Percentiles rank a stretch among this genome's conserved stretches.
Conservation (phyloP, 306 rosid species). For the peach (Prunus persica) region DNA sequence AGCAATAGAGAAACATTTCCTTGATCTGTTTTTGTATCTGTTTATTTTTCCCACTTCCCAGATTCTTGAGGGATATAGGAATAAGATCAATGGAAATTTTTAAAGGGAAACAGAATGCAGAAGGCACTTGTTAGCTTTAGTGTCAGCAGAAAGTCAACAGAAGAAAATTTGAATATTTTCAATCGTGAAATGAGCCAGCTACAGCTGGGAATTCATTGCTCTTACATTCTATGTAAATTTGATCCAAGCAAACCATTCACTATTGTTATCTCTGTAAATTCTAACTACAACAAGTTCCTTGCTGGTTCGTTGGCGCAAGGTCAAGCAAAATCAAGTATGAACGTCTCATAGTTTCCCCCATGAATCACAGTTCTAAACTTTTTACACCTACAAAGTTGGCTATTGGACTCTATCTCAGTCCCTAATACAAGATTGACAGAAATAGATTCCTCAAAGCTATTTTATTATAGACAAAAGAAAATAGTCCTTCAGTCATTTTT, state of each 20-base stretch:
- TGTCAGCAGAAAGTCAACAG: constrained; percentile 20
- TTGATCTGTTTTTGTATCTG: background rate
- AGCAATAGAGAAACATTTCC: constrained; percentile 14
- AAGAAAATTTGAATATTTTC: constrained; percentile 5
- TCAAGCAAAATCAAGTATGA: background rate
- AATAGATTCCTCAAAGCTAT: background rate
- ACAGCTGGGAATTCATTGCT: constrained; percentile 8
- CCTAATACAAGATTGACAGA: background rate
- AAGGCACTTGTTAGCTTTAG: constrained; percentile 15
- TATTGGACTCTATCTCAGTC: too few species aligned
- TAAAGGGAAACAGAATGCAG: constrained; percentile 10
- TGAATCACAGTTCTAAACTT: background rate
- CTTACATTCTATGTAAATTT: constrained; percentile 18
- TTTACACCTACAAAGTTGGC: background rate
- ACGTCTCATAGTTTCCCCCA: constrained; percentile 1
- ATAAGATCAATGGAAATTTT: constrained; percentile 16
- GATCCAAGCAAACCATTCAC: constrained; percentile 10
- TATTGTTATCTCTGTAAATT: constrained; percentile 14
- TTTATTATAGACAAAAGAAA: background rate
- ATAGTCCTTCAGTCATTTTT: background rate
- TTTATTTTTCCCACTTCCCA: constrained; percentile 17
- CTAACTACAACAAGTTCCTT: background rate
- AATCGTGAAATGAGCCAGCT: constrained; percentile 20
- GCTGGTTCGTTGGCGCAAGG: background rate
- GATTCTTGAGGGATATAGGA: constrained; percentile 17